Base-by-base conservation (phyloP, 1,284 basidiomycete genomes). In the Fomitopsis schrenkii region DNA sequence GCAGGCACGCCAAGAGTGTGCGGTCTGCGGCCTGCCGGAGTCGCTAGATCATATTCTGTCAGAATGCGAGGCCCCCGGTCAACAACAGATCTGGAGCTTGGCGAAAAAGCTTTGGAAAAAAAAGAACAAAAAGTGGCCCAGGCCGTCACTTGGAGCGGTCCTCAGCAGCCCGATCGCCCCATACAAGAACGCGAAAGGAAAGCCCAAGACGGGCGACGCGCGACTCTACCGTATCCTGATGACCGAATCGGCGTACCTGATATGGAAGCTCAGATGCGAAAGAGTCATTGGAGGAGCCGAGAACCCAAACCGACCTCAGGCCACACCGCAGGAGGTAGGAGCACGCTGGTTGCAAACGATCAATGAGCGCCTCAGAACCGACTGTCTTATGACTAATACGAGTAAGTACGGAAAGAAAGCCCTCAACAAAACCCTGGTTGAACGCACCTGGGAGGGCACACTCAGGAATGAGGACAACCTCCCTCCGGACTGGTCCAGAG, bases 1-100 rank as follows among this genome's bases (percentile, higher is more conserved):
- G 19, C 38, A 73, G 55, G 57, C 70, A 2, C 52, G 69, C 50
- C 68, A 59, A 2, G 26, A 19, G 12, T 76, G 75, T 60, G 17
- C 17, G 1, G 28, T 62, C 14, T 76, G 75, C 52, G 58, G 62
- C 0, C 45, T 14, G 3, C 55, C 56, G 10, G 74, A 77, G 40
- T 60, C 67, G 0, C 69, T 74, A 61, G 68, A 71, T 28, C 75
- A 76, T 45, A 74, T 75, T 10, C 67, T 76, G 4, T 2, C 22
- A n/a, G 7, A n/a, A 17, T 45, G 44, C 22, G n/a, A n/a, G 19
- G 44, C 44, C n/a, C 17, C 15, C 4, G 44, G 44, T 2, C 15
- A 22, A 9, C 4, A 8, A 7, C 4, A 19, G 19, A 9, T 45
- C 2, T 45, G 44, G 44, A 5, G 2, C 17, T n/a, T 45, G n/a